These are phyloP conservation scores for Ambrosia artemisiifolia DNA, from an alignment of 129 eudicot genomes.

Conservation along the genomic window DNA sequence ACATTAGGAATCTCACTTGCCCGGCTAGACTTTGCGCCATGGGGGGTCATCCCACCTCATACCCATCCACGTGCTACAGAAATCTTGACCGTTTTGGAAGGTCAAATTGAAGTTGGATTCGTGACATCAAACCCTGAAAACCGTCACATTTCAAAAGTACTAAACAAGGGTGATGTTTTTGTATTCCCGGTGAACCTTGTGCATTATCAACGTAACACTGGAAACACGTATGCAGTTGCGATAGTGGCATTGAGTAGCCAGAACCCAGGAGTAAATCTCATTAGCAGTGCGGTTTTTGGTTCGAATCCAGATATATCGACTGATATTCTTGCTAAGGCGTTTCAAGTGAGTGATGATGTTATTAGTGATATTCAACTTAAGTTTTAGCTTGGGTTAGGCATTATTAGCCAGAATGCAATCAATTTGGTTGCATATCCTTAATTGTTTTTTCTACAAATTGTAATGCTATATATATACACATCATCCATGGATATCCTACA, in stretches of 20 bases:
- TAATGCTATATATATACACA: too few relatives aligned
- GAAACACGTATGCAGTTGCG: slow-evolving; percentile 27
- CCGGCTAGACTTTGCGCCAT: slow-evolving; percentile 35
- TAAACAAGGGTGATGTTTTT: slow-evolving; percentile 34
- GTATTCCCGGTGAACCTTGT: slow-evolving; percentile 35
- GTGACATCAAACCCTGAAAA: slow-evolving; percentile 41
- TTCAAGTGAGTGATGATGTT: slow-evolving; percentile 32
- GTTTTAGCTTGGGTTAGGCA: slow-evolving; percentile 10
- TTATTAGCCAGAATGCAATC: neutral
- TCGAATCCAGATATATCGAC: slow-evolving; percentile 36
- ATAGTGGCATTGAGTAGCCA: slow-evolving; percentile 36
- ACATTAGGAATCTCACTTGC: slow-evolving; percentile 40
- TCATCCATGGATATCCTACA: too few relatives aligned
- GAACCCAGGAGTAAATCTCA: slow-evolving; percentile 35
- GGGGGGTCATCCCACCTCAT: slow-evolving; percentile 40
- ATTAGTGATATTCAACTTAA: slow-evolving; percentile 22
- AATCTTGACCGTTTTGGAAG: slow-evolving; percentile 40
- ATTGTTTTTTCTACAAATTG: neutral
- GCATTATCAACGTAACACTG: slow-evolving; percentile 34
- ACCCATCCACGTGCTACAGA: slow-evolving; percentile 42
- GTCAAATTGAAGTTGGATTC: slow-evolving; percentile 36
- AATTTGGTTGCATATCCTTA: neutral
- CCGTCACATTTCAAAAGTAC: slow-evolving; percentile 30
- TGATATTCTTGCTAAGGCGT: slow-evolving; percentile 31
- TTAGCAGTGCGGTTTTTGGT: slow-evolving; percentile 35